Percentiles rank a stretch among this genome's conserved stretches.
These are phyloP conservation scores for Tricholoma saponaceum DNA, from an alignment of 768 basidiomycete genomes.

Conservation along the genomic window DNA sequence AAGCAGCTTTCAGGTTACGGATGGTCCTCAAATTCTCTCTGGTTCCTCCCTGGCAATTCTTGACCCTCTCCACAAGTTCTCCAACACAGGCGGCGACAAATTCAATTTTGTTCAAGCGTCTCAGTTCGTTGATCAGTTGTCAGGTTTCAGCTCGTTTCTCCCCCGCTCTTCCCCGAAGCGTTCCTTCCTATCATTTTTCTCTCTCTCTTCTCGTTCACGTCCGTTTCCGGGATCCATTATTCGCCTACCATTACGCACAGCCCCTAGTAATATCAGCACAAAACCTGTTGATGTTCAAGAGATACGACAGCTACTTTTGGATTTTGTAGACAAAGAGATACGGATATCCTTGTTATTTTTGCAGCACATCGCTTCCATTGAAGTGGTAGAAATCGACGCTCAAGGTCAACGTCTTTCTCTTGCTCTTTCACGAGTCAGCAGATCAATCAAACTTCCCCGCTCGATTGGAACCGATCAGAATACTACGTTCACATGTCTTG, in stretches of 20 bases:
- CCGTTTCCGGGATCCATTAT: slow-evolving; percentile 39
- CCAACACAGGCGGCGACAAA: slow-evolving; percentile 25
- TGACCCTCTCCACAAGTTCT: slow-evolving; percentile 34
- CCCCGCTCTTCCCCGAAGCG: slow-evolving; percentile 11
- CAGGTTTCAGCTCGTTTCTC: slow-evolving; percentile 23
- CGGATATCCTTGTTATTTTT: slow-evolving; percentile 40
- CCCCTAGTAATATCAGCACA: slow-evolving; percentile 29
- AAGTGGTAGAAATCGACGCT: slow-evolving; percentile 32
- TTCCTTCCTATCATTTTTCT: no score
- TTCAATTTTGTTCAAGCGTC: slow-evolving; percentile 19
- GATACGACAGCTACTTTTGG: slow-evolving; percentile 33
- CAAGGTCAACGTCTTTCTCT: slow-evolving; percentile 15
- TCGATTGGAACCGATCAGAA: neutral
- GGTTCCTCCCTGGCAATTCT: slow-evolving; percentile 34
- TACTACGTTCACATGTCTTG: slow-evolving; percentile 11
- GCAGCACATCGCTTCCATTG: slow-evolving; percentile 33
- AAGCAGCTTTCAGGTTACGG: slow-evolving; percentile 33
- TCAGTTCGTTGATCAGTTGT: slow-evolving; percentile 26
- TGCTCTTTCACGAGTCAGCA: slow-evolving; percentile 15
- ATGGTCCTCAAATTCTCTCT: slow-evolving; percentile 47
- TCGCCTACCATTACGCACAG: slow-evolving; percentile 40
- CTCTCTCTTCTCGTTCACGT: no score
- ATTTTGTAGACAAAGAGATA: slow-evolving; percentile 40
- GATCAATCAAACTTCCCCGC: neutral
- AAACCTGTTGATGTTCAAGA: slow-evolving; percentile 26